A percentile compares a stretch with the other conserved stretches of the same genome.
phyloP scores from a whole-genome alignment of 352 stramenopile genomes.

The Globisporangium uncinulatum region DNA sequence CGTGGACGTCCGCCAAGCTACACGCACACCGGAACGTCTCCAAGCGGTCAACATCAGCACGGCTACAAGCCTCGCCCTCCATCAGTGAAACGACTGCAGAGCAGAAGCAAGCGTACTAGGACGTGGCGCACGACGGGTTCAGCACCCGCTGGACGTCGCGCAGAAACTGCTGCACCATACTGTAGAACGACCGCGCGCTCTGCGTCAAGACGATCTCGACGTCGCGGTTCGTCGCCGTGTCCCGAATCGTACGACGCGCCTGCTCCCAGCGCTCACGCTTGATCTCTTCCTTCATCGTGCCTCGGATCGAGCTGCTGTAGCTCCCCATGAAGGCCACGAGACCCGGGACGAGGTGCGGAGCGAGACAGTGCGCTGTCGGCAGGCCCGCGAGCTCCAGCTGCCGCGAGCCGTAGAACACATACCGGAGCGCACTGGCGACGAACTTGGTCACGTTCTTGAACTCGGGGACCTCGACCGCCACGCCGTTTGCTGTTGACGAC shows the following conservation, averaged over 20 bases:
- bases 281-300: conserved; percentile 63
- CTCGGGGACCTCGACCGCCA: conserved; percentile 62
- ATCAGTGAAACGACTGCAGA: no score
- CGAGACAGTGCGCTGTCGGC: conserved; percentile 67
- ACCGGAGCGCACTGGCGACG: conserved; percentile 65
- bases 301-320: conserved; percentile 69
- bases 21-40: no score
- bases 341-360: conserved; percentile 52
- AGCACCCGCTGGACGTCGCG: conserved; percentile 71
- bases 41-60: no score
- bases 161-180: conserved; percentile 76
- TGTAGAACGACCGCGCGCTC: conserved; percentile 73
- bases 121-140: conserved; percentile 76
- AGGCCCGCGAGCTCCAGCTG: conserved; percentile 75
- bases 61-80: no score
- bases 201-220: conserved; percentile 77
- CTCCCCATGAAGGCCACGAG: conserved; percentile 52
- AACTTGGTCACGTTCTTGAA: conserved; percentile 76
- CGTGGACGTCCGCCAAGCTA: conserved; percentile 56
- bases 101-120: conserved; percentile 65
- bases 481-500: conserved; percentile 9
- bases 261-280: conserved; percentile 84
- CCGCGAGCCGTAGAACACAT: conserved; percentile 76
- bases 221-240: conserved; percentile 60
- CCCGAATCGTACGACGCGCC: conserved; percentile 57